phyloP scores from a whole-genome alignment of 2,329 filamentous ascomycete species.

The Trichoderma citrinoviride region DNA sequence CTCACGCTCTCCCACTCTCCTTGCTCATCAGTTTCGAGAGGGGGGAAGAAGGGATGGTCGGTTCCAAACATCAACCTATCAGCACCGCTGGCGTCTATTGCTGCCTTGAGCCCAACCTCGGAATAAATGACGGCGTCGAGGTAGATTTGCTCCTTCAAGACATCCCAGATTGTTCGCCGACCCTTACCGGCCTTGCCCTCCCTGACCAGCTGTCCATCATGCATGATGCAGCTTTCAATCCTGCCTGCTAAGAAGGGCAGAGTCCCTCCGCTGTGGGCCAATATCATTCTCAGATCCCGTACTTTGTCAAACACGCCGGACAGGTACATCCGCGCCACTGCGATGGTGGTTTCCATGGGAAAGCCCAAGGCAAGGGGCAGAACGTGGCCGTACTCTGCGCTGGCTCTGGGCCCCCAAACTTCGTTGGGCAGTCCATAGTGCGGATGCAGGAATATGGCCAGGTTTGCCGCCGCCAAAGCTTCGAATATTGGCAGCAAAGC shows the following conservation, averaged over 20 bases:
- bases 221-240: conserved; percentile 81
- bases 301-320: conserved; percentile 80
- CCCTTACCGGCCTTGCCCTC: conserved; percentile 53
- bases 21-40: conserved; percentile 59
- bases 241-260: conserved; percentile 84
- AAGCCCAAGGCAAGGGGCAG: conserved; percentile 83
- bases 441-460: conserved; percentile 81
- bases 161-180: conserved; percentile 55
- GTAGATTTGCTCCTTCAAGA: conserved; percentile 71
- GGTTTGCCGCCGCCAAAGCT: conserved; percentile 61
- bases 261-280: conserved; percentile 87
- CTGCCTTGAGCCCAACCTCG: conserved; percentile 68
- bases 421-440: conserved; percentile 83
- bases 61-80: conserved; percentile 79
- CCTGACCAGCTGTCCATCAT: conserved; percentile 72
- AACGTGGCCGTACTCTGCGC: conserved; percentile 77
- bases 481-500: conserved; percentile 68
- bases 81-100: conserved; percentile 63
- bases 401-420: conserved; percentile 72
- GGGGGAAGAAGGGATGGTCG: conserved; percentile 84
- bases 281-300: conserved; percentile 64
- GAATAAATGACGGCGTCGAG: conserved; percentile 86
- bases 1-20: conserved; percentile 69
- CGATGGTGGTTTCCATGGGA: conserved; percentile 89
- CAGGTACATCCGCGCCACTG: conserved; percentile 83